Evolutionary conservation across 176 grass and related monocot species (phyloP).

Genomic region (Juncus inflexus): DNA sequence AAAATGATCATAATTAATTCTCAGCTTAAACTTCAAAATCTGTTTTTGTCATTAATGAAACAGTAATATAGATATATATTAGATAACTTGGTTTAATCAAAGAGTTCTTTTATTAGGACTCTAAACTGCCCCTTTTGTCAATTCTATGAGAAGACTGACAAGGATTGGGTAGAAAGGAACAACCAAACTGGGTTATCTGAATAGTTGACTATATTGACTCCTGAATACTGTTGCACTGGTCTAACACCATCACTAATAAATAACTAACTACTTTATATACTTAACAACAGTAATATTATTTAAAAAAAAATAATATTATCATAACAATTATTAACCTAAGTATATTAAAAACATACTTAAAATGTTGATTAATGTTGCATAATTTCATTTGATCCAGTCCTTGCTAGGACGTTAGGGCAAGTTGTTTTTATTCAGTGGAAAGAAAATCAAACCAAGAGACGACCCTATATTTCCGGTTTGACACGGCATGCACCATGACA

Average conservation of each 20-base stretch:
- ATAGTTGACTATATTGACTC: not conserved
- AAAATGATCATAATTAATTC: too few relatives aligned
- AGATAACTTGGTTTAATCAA: not conserved
- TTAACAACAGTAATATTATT: too few relatives aligned
- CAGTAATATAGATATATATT: not conserved
- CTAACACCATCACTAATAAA: too few relatives aligned
- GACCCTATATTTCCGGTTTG: slow-evolving; percentile 7
- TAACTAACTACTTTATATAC: too few relatives aligned
- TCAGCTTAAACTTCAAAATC: too few relatives aligned
- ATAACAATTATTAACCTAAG: not conserved
- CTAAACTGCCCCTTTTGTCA: not conserved
- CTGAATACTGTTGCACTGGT: too few relatives aligned
- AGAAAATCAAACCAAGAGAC: not conserved
- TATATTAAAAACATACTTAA: not conserved
- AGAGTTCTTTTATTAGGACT: not conserved
- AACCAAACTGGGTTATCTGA: not conserved
- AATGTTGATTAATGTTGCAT: not conserved
- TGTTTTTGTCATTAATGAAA: not conserved
- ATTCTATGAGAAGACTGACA: slow-evolving; percentile 13
- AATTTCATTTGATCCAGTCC: too few relatives aligned
- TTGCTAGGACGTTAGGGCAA: too few relatives aligned
- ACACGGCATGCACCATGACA: slow-evolving; percentile 9
- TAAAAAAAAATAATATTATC: too few relatives aligned
- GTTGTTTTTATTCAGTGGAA: too few relatives aligned
- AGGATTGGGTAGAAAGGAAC: not conserved